Conservation (phyloP, 768 basidiomycete genomes). For the Suillus luteus region DNA sequence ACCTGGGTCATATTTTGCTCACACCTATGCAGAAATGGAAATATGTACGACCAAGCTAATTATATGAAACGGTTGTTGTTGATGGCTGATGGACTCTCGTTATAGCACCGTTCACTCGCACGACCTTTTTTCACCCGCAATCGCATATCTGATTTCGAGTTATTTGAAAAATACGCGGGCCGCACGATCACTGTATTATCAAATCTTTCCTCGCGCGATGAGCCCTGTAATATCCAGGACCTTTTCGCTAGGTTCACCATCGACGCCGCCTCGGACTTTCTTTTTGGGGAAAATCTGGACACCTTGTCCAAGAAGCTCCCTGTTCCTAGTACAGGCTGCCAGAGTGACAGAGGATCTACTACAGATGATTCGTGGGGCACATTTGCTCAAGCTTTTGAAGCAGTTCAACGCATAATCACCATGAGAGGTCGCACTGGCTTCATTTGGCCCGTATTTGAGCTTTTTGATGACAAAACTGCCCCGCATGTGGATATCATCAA, state of each 20-base stretch:
- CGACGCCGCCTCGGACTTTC: slow-evolving; percentile 72
- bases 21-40: slow-evolving; percentile 54
- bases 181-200: slow-evolving; percentile 54
- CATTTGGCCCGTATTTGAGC: slow-evolving; percentile 46
- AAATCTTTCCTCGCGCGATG: slow-evolving; percentile 35
- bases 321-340: slow-evolving; percentile 42
- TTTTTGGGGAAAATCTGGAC: slow-evolving; percentile 67
- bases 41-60: slow-evolving; percentile 43
- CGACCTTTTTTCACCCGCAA: slow-evolving; percentile 79
- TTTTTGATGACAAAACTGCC: slow-evolving; percentile 39
- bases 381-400: slow-evolving; percentile 48
- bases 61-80: neutral
- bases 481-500: slow-evolving; percentile 38
- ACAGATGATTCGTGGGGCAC: slow-evolving; percentile 63
- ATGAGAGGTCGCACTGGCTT: slow-evolving; percentile 37
- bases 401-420: slow-evolving; percentile 38
- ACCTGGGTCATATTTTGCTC: slow-evolving; percentile 7
- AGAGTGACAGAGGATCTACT: slow-evolving; percentile 61
- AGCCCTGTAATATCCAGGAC: slow-evolving; percentile 66
- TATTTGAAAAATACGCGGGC: slow-evolving; percentile 58
- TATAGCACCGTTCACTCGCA: slow-evolving; percentile 63
- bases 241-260: slow-evolving; percentile 67
- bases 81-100: slow-evolving; percentile 14
- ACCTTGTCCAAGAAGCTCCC: slow-evolving; percentile 60
- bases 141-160: slow-evolving; percentile 66